These are phyloP conservation scores for Macrocybe gigantea DNA, from an alignment of 768 basidiomycete genomes.

Conservation along the genomic window DNA sequence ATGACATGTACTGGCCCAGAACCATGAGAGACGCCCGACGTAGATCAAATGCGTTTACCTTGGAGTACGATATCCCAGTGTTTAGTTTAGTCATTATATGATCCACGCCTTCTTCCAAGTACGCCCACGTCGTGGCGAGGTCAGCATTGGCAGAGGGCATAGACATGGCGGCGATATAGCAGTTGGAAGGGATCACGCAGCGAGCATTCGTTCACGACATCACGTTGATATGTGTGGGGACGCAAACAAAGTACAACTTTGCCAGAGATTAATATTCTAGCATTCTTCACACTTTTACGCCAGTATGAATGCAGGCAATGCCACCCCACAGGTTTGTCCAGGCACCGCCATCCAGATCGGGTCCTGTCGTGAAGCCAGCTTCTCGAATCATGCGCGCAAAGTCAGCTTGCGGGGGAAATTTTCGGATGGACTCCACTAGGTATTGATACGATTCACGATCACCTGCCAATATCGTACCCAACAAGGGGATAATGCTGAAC, in stretches of 20 bases:
- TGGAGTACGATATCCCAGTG: constrained; percentile 82
- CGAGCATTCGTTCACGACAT: no score
- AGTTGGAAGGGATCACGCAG: no score
- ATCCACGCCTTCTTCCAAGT: constrained; percentile 82
- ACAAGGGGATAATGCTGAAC: constrained; percentile 88
- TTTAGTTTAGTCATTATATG: constrained; percentile 91
- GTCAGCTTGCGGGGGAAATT: constrained; percentile 82
- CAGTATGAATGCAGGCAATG: constrained; percentile 80
- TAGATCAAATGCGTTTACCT: constrained; percentile 25
- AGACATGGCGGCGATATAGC: constrained; percentile 22
- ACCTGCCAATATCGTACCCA: constrained; percentile 95
- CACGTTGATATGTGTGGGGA: constrained; percentile 14
- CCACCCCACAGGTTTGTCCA: constrained; percentile 88
- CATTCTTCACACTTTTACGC: constrained; percentile 60
- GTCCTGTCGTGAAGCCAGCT: constrained; percentile 75
- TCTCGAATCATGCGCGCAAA: constrained; percentile 88
- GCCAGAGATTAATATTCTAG: no score
- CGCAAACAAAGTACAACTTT: constrained; percentile 21
- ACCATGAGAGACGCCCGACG: neutral
- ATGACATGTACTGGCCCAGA: constrained; percentile 66
- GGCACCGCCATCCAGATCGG: constrained; percentile 72
- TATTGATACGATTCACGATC: constrained; percentile 97
- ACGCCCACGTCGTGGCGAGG: constrained; percentile 81
- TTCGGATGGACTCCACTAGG: constrained; percentile 93
- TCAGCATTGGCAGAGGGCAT: constrained; percentile 71